Base-by-base conservation (phyloP, 164 flowering plant species). In the Chimonanthus praecox region DNA sequence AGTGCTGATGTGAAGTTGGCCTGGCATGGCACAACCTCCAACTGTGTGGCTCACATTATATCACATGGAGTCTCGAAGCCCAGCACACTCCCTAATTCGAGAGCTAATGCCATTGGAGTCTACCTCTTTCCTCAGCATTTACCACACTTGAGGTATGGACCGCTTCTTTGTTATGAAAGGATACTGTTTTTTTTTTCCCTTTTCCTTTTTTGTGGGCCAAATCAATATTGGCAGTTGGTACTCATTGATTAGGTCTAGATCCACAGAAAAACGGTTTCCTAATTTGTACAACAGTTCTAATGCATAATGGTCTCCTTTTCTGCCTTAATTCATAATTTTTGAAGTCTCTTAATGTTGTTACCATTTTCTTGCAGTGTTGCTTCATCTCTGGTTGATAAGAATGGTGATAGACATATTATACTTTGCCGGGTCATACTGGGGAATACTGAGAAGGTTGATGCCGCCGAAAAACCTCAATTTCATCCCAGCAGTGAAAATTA, bases 361-460 rank as follows among this genome's bases (percentile, higher is more conserved):
- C 48, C 15, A 54, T 13, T 33, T 15, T 18, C 7, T 75, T 58
- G 33, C 77, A 87, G 91, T 87, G 83, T 80, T 48, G 33, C 74
- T 78, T 8, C 54, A 3, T 68, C 83, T 4, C 84, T 79, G 60
- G 74, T 69, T 0, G 89, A 86, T 70, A 80, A 75, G 1, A 81
- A 85, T 71, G 91, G 86, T 0, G 84, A 81, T 64, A 82, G 77
- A 70, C 91, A 89, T 79, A 58, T 85, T 2, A 33, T 89, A 7
- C 70, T 91, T 5, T 88, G 94, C 66, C 85, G 87, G 44, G 86
- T 89, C 50, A 72, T 89, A 67, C 47, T 87, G 72, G 94, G 97
- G 0, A 87, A 76, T 18, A 74, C 81, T 44, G 94, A 89, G 66
- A 78, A 79, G 66, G 76, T 91, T 44, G 79, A 77, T 20, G 76